Base-by-base conservation (phyloP, 495 filamentous ascomycete species). In the Aspergillus sclerotiicarbonarius region DNA sequence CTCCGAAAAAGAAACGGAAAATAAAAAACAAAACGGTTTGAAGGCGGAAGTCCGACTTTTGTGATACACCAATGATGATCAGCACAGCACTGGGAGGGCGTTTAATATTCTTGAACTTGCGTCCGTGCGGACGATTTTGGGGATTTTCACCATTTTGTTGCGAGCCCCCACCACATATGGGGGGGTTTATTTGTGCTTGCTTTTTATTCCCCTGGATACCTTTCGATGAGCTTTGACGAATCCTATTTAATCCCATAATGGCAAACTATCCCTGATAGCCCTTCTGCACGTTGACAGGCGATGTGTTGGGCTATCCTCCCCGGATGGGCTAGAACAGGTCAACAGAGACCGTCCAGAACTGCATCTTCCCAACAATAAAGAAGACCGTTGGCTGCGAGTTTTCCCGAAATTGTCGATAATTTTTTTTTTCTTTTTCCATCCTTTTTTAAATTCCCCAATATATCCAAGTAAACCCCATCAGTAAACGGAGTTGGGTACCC, bases 1-100 rank as follows among this genome's bases (percentile, higher is more conserved):
- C 35, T 6, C 19, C 16, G 54, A 48, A 25, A 39, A 29, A 49
- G 21, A 49, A 16, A 46, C 25, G 41, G 19, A 16, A 31, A 50
- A 25, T 30, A 46, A 45, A 21, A 45, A 19, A 43, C 18, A 20
- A 39, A 32, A 20, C 51, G 18, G 48, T n/a, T 57, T 19, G 25
- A 25, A 43, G 35, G 51, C 20, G 21, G 21, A 21, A 16, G 8
- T 25, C 19, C 33, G 9, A 54, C 15, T 20, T 15, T 43, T 58
- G 51, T 53, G 47, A 59, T 37, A 53, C n/a, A 53, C 46, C 33
- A 56, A 48, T 55, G 20, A 60, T 58, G 62, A 60, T 60, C 54
- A 54, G 57, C 56, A 58, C 62, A 59, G 62, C 62, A 64, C 58
- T 58, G 50, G 62, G 50, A 51, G 33, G 62, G 62, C 62, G 62